These are phyloP conservation scores for Aureobasidium pullulans DNA, from an alignment of 2,329 filamentous ascomycete genomes.

Conservation along the genomic window DNA sequence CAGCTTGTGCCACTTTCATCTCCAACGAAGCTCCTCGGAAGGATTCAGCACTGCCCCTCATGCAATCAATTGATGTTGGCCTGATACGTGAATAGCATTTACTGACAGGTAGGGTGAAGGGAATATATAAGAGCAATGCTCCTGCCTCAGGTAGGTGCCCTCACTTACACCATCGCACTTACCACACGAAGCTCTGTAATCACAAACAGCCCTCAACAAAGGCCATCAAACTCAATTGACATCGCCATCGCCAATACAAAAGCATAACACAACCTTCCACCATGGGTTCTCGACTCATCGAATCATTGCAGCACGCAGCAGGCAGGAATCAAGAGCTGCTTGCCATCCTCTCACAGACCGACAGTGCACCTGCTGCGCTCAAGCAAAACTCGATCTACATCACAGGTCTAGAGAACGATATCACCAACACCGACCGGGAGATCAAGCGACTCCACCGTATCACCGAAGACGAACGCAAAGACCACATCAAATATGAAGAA, in stretches of 20 bases:
- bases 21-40: background rate
- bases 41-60: slow-evolving; percentile 6
- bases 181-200: background rate
- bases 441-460: slow-evolving; percentile 34
- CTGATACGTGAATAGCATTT: background rate
- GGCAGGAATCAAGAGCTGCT: slow-evolving; percentile 34
- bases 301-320: slow-evolving; percentile 5
- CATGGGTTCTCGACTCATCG: slow-evolving; percentile 3
- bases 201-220: background rate
- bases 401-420: slow-evolving; percentile 38
- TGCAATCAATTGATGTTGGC: background rate
- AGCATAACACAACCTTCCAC: background rate
- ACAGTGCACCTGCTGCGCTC: slow-evolving; percentile 42
- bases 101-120: background rate
- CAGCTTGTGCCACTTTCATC: background rate
- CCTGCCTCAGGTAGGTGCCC: background rate
- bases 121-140: background rate
- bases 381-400: slow-evolving; percentile 42
- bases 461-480: slow-evolving; percentile 42
- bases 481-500: slow-evolving; percentile 48
- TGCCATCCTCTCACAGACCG: slow-evolving; percentile 40
- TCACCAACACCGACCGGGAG: slow-evolving; percentile 30
- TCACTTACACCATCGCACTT: background rate
- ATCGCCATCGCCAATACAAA: background rate
- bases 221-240: background rate